phyloP scores from a whole-genome alignment of 2,329 filamentous ascomycete genomes.

The Microdochium nivale region DNA sequence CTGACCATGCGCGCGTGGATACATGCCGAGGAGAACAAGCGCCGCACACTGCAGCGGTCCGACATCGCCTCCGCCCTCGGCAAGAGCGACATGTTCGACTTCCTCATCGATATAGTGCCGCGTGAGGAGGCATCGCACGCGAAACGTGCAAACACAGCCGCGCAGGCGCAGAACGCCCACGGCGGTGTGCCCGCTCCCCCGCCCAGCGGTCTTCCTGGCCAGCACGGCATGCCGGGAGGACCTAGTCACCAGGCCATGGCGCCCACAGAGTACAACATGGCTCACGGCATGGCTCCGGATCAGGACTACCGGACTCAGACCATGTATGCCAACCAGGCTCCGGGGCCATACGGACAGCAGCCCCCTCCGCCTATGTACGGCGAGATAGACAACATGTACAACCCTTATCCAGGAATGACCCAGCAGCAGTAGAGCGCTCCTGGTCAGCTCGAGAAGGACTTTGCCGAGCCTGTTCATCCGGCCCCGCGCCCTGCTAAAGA shows the following conservation, averaged over 20 bases:
- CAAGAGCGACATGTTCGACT: conserved; percentile 99
- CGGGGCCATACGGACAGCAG: conserved; percentile 66
- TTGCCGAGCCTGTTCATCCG: too few species aligned
- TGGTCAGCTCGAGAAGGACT: not conserved
- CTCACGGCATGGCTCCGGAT: conserved; percentile 56
- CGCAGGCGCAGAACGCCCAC: conserved; percentile 36
- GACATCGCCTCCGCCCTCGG: conserved; percentile 93
- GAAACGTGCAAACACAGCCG: conserved; percentile 55
- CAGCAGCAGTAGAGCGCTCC: conserved; percentile 51
- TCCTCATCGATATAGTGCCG: conserved; percentile 96
- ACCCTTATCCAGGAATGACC: conserved; percentile 66
- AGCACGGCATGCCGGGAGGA: conserved; percentile 41
- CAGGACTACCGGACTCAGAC: conserved; percentile 72
- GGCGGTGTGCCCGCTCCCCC: conserved; percentile 31
- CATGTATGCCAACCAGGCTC: conserved; percentile 78
- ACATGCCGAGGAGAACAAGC: conserved; percentile 97
- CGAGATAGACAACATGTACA: conserved; percentile 76
- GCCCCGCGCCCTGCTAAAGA: too few species aligned
- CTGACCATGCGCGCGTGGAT: conserved; percentile 99
- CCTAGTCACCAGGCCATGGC: conserved; percentile 50
- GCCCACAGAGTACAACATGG: conserved; percentile 52
- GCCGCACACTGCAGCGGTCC: conserved; percentile 85
- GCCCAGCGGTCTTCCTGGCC: conserved; percentile 42
- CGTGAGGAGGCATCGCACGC: conserved; percentile 78
- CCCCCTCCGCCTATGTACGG: conserved; percentile 71